A percentile compares a stretch with the other conserved stretches of the same genome.
These are phyloP conservation scores for Dactylellina haptotyla DNA, from an alignment of 2,329 filamentous ascomycete genomes.

Conservation along the genomic window DNA sequence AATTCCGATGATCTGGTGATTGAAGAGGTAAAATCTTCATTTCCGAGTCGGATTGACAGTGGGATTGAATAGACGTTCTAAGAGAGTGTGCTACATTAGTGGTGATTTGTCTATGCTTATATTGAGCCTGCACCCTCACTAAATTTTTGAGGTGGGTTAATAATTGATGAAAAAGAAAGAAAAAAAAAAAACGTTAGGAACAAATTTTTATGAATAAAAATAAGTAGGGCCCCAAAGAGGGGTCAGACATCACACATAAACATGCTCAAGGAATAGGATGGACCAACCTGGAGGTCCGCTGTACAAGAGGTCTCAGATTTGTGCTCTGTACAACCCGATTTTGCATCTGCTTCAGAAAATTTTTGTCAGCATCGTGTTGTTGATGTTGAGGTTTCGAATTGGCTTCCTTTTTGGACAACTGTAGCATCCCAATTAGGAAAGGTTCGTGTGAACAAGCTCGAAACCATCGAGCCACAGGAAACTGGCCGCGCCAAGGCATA, in stretches of 20 bases:
- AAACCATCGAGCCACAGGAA: conserved; percentile 4
- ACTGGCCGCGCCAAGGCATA: too few relatives aligned
- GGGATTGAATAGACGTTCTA: conserved; percentile 39
- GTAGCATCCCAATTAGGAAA: conserved; percentile 26
- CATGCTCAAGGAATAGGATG: conserved; percentile 24
- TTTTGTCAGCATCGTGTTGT: conserved; percentile 48
- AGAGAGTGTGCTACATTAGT: too few relatives aligned
- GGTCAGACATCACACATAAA: conserved; percentile 25
- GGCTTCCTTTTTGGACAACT: conserved; percentile 43
- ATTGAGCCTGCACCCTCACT: too few relatives aligned
- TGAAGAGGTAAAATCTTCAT: conserved; percentile 42
- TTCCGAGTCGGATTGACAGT: conserved; percentile 14
- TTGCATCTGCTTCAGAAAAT: conserved; percentile 42
- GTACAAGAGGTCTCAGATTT: conserved; percentile 50
- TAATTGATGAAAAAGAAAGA: conserved; percentile 9
- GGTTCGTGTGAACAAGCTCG: conserved; percentile 33
- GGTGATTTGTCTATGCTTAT: too few relatives aligned
- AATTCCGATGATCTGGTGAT: conserved; percentile 31
- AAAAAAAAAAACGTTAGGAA: conserved; percentile 22
- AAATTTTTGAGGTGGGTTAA: too few relatives aligned
- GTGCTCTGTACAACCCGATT: conserved; percentile 50
- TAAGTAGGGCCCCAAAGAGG: conserved; percentile 6
- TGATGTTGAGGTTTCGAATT: conserved; percentile 49
- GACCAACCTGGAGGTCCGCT: conserved; percentile 46
- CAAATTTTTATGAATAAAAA: neutral